Percentiles rank a stretch among this genome's conserved stretches.
Conservation (phyloP, 2,329 filamentous ascomycete species). For the Bertia moriformis region DNA sequence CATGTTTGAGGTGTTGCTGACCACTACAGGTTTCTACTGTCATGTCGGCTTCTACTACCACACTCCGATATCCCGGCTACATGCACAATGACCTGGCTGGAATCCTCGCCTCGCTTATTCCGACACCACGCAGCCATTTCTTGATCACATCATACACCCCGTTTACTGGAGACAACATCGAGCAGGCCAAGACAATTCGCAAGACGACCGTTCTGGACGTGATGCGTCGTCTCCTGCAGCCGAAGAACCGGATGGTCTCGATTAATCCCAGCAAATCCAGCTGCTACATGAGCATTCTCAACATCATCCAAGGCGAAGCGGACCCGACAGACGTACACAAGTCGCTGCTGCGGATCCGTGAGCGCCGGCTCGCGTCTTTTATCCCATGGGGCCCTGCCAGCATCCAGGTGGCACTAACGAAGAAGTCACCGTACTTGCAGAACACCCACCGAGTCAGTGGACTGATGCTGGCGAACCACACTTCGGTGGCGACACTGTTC, state of each 20-base stretch:
- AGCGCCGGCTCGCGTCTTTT: slow-evolving; percentile 84
- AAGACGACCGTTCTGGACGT: slow-evolving; percentile 97
- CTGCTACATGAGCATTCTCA: slow-evolving; percentile 97
- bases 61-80: slow-evolving; percentile 90
- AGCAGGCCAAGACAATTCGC: slow-evolving; percentile 91
- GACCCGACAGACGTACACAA: slow-evolving; percentile 98
- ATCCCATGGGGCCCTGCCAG: slow-evolving; percentile 97
- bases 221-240: slow-evolving; percentile 86
- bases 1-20: too few species aligned
- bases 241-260: slow-evolving; percentile 98
- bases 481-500: slow-evolving; percentile 91
- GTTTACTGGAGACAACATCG: slow-evolving; percentile 89
- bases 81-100: slow-evolving; percentile 99
- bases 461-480: slow-evolving; percentile 95
- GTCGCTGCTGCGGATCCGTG: slow-evolving; percentile 85
- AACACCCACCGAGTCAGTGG: slow-evolving; percentile 91
- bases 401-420: slow-evolving; percentile 92
- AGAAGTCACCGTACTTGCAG: slow-evolving; percentile 88
- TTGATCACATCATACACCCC: slow-evolving; percentile 97
- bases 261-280: slow-evolving; percentile 90
- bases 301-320: slow-evolving; percentile 97
- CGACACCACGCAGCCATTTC: slow-evolving; percentile 93
- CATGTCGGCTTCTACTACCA: slow-evolving; percentile 96
- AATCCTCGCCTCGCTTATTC: slow-evolving; percentile 89
- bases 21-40: slow-evolving; percentile 84